Conservation (phyloP, 768 basidiomycete genomes). For the Naematelia encephala region DNA sequence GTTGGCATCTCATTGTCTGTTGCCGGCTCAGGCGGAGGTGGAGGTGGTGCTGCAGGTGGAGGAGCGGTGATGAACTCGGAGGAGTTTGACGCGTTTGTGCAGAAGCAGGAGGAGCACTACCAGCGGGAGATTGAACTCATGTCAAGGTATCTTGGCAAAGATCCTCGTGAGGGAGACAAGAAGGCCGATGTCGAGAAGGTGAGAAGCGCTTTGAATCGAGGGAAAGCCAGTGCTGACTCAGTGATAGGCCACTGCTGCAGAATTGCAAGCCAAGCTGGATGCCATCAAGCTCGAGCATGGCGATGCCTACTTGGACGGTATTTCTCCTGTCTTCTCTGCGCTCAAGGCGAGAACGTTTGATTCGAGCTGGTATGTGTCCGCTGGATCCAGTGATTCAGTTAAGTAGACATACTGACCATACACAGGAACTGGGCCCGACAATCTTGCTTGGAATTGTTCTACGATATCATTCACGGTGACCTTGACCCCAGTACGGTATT, state of each 20-base stretch:
- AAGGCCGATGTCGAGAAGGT: conserved; percentile 83
- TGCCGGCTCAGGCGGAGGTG: conserved; percentile 62
- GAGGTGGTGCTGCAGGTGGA: conserved; percentile 58
- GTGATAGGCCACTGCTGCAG: conserved; percentile 37
- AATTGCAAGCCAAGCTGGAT: conserved; percentile 82
- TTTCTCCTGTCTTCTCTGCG: conserved; percentile 89
- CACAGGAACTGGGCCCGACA: conserved; percentile 87
- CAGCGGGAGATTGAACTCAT: conserved; percentile 91
- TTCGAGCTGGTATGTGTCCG: conserved; percentile 68
- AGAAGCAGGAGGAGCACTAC: conserved; percentile 87
- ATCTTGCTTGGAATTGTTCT: conserved; percentile 93
- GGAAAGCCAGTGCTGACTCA: conserved; percentile 11
- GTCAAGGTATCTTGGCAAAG: conserved; percentile 92
- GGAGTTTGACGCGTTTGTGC: conserved; percentile 94
- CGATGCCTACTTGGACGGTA: conserved; percentile 86
- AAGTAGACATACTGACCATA: too few relatives aligned
- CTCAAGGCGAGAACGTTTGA: conserved; percentile 97
- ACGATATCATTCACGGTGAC: conserved; percentile 91
- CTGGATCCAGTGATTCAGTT: too few relatives aligned
- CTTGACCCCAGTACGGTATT: conserved; percentile 42
- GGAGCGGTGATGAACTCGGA: conserved; percentile 95
- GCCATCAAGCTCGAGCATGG: conserved; percentile 88
- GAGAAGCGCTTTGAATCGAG: conserved; percentile 53
- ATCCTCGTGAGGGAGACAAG: conserved; percentile 87
- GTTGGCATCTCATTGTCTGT: conserved; percentile 78